Percentiles rank a stretch among this genome's conserved stretches.
Evolutionary conservation across 352 stramenopile species (phyloP).

Genomic region (Hyaloperonospora arabidopsidis): DNA sequence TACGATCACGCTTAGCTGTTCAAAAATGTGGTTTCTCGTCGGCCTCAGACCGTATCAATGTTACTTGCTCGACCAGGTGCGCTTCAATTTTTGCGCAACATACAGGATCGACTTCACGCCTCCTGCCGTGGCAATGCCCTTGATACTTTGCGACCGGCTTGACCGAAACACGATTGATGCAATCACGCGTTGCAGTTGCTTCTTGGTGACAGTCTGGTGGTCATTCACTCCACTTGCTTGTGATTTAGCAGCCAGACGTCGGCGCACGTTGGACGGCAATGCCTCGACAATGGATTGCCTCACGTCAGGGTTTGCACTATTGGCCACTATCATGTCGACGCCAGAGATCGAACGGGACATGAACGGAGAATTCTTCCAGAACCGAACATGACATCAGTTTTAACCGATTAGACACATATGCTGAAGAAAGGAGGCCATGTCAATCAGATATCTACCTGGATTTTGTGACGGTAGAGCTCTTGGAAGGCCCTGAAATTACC

Average conservation of each 20-base stretch:
- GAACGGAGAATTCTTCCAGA: slow-evolving; percentile 52
- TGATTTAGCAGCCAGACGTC: slow-evolving; percentile 29
- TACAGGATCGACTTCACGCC: slow-evolving; percentile 75
- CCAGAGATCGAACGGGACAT: slow-evolving; percentile 44
- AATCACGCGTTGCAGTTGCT: slow-evolving; percentile 55
- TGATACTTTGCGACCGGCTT: slow-evolving; percentile 84
- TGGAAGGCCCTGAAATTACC: slow-evolving; percentile 71
- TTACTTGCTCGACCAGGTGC: slow-evolving; percentile 37
- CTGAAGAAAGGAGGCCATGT: background rate
- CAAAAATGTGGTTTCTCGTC: no score
- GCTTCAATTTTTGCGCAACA: slow-evolving; percentile 77
- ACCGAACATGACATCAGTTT: background rate
- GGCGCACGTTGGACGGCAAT: slow-evolving; percentile 44
- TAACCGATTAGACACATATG: slow-evolving; percentile 3
- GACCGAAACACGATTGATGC: slow-evolving; percentile 72
- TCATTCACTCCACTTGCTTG: slow-evolving; percentile 20
- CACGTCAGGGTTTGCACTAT: slow-evolving; percentile 29
- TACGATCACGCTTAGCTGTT: no score
- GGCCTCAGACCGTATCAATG: no score
- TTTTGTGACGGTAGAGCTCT: slow-evolving; percentile 63
- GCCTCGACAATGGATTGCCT: slow-evolving; percentile 41
- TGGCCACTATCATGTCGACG: slow-evolving; percentile 39
- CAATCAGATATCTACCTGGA: slow-evolving; percentile 38
- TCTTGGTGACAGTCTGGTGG: slow-evolving; percentile 37
- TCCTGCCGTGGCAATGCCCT: slow-evolving; percentile 80